Base-by-base conservation (phyloP, 75 land plant species). In the Azolla pinnata region DNA sequence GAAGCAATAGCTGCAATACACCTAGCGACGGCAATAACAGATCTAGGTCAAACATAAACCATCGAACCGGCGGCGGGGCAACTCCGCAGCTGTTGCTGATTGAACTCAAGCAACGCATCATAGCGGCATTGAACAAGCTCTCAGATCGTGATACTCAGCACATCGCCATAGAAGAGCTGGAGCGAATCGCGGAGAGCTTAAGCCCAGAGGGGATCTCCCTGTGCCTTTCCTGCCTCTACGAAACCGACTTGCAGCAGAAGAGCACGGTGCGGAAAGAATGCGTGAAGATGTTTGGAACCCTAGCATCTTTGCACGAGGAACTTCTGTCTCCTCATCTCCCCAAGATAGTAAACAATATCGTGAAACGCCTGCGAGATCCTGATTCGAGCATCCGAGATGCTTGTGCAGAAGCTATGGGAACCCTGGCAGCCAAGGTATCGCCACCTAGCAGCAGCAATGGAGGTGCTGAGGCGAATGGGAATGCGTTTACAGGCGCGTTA, bases 121-220 rank as follows among this genome's bases (percentile, higher is more conserved):
- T 75, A 32, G 33, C 55, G 7, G 83, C 70, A 40, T 66, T 90
- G 31, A 81, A 77, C 77, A 83, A 81, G 71, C 75, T 90, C n/a
- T 63, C 84, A n/a, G 97, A 90, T 68, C 84, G 97, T 1, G 97
- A 90, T 59, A 90, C 97, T 7, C 70, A 74, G 34, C 65, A 81
- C 32, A 55, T 79, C 16, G 97, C 88, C 5, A 49, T 86, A 0
- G 45, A 60, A 23, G 97, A 90, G 56, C 75, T 90, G 18, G 79
- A 83, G 29, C 48, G 79, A 49, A 77, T 87, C 21, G 92, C 88
- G 14, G 60, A 61, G 50, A 33, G 26, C 0, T 63, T 90, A 14
- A 48, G 69, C 0, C 70, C 77, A 10, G 97, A 90, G 0, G 62
- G 71, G 18, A 59, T 87, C 55, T 57, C 81, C 19, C 67, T 84